These are phyloP conservation scores for Fusarium sp. DNA, from an alignment of 2,329 filamentous ascomycete genomes.

Conservation along the genomic window DNA sequence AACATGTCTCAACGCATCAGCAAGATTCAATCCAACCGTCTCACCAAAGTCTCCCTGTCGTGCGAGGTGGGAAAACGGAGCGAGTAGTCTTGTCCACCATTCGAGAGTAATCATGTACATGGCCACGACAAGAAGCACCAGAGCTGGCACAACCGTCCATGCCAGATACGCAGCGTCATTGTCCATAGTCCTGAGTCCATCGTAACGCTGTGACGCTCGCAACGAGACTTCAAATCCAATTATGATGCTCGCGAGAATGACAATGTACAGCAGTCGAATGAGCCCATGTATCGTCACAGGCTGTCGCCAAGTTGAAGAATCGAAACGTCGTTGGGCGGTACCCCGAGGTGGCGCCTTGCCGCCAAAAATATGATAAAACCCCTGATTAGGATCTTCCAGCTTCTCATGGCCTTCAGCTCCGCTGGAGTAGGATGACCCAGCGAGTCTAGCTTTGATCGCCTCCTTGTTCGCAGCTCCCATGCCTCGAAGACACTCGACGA, in stretches of 20 bases:
- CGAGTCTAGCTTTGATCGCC: conserved; percentile 42
- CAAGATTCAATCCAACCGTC: conserved; percentile 46
- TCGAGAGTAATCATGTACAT: conserved; percentile 47
- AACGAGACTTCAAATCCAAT: conserved; percentile 48
- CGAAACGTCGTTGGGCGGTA: conserved; percentile 24
- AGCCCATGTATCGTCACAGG: conserved; percentile 44
- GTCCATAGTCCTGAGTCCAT: conserved; percentile 45
- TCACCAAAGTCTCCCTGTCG: conserved; percentile 42
- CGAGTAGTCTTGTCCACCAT: conserved; percentile 46
- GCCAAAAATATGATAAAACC: conserved; percentile 43
- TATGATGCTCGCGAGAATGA: conserved; percentile 45
- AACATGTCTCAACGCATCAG: conserved; percentile 44
- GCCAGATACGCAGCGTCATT: conserved; percentile 45
- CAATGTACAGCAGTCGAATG: conserved; percentile 41
- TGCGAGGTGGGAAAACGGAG: conserved; percentile 47
- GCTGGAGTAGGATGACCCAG: conserved; percentile 44
- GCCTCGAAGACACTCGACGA: conserved; percentile 48
- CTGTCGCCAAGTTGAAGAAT: conserved; percentile 44
- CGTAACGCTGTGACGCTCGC: conserved; percentile 42
- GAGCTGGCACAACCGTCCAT: conserved; percentile 49
- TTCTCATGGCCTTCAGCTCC: conserved; percentile 50
- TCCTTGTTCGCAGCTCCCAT: conserved; percentile 46
- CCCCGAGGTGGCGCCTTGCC: conserved; percentile 35
- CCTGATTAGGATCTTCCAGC: conserved; percentile 33
- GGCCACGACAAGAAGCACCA: conserved; percentile 43